Conservation (phyloP, 1,284 basidiomycete genomes). For the Pyrrhoderma lamaoense region DNA sequence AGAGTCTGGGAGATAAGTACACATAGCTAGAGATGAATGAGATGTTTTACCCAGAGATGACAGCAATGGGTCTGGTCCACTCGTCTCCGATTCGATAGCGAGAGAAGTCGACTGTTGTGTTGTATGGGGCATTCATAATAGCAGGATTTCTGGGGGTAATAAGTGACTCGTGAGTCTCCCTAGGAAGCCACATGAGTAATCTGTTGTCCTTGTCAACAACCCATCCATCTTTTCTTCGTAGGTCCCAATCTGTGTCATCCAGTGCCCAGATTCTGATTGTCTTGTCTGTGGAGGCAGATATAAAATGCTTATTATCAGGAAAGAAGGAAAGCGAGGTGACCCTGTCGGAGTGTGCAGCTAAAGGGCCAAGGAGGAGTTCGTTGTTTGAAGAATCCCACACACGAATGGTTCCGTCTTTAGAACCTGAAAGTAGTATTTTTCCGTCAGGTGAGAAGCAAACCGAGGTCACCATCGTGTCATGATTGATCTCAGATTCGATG, state of each 20-base stretch:
- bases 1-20: too few species aligned
- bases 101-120: too few species aligned
- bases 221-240: constrained; percentile 2
- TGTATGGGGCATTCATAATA: too few species aligned
- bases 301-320: not conserved
- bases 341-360: too few species aligned
- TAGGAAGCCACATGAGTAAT: constrained; percentile 1
- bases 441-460: constrained; percentile 7
- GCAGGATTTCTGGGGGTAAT: too few species aligned
- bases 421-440: not conserved
- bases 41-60: too few species aligned
- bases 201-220: not conserved
- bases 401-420: not conserved
- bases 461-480: not conserved
- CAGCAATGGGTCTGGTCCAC: too few species aligned
- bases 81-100: too few species aligned
- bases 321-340: not conserved
- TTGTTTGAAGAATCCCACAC: not conserved
- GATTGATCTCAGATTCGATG: too few species aligned
- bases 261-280: not conserved
- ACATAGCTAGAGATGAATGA: too few species aligned
- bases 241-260: not conserved
- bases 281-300: not conserved
- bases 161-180: not conserved
- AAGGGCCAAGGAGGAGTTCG: too few species aligned